Percentiles rank a stretch among this genome's conserved stretches.
Evolutionary conservation across 345 rosid genomes (phyloP).

Genomic region (Cardiospermum halicacabum): DNA sequence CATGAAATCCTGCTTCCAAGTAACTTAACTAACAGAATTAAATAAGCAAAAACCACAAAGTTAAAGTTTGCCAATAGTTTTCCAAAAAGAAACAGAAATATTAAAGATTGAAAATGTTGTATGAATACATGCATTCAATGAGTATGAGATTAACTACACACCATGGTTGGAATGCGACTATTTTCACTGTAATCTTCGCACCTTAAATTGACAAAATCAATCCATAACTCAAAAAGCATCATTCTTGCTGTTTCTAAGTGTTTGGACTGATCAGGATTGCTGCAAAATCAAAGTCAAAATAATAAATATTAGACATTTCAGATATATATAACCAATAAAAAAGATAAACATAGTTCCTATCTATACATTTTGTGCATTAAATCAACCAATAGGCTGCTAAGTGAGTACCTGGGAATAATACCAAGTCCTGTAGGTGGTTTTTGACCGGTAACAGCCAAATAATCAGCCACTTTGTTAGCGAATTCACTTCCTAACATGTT

Average conservation of each 20-base stretch:
- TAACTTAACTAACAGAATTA: not conserved
- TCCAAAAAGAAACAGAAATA: not conserved
- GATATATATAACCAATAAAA: conserved; percentile 7
- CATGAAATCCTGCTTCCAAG: not conserved
- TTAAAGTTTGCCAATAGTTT: not conserved
- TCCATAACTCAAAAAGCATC: conserved; percentile 82
- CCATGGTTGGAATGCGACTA: conserved; percentile 91
- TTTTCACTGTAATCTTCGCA: conserved; percentile 80
- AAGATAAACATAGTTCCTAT: too few relatives aligned
- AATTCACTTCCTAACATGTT: conserved; percentile 82
- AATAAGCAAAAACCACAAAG: not conserved
- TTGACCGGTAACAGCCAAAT: conserved; percentile 58
- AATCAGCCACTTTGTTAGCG: conserved; percentile 64
- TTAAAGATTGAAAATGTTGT: too few relatives aligned
- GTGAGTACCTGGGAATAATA: conserved; percentile 57
- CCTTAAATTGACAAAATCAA: conserved; percentile 91
- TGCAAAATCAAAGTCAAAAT: conserved; percentile 29
- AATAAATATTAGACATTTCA: too few relatives aligned
- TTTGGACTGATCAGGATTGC: conserved; percentile 95
- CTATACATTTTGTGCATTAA: too few relatives aligned
- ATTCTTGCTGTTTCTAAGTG: conserved; percentile 94
- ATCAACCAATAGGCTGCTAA: not conserved
- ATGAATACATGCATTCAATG: not conserved
- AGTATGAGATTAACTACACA: conserved; percentile 14
- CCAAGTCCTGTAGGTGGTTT: conserved; percentile 53